A percentile compares a stretch with the other conserved stretches of the same genome.
phyloP scores from a whole-genome alignment of 805 yeast species.

The Grigorovia transvaalensis region DNA sequence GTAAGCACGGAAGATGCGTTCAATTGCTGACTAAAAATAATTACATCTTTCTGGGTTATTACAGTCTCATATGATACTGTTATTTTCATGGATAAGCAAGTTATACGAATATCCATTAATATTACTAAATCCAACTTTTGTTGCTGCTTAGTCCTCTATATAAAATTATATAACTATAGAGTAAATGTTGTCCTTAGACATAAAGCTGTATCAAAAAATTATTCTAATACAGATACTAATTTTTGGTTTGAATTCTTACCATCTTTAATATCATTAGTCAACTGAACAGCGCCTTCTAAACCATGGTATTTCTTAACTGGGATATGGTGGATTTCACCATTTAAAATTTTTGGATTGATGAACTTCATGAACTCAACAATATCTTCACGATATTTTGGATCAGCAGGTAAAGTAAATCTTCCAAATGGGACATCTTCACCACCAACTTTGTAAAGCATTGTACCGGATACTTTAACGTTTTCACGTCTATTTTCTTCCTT shows the following conservation, averaged over 20 bases:
- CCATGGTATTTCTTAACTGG: slow-evolving; percentile 25
- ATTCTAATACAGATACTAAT: slow-evolving; percentile 8
- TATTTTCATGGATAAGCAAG: too few species aligned
- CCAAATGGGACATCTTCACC: slow-evolving; percentile 28
- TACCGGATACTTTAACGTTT: slow-evolving; percentile 22
- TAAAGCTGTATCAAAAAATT: background rate
- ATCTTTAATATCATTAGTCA: slow-evolving; percentile 12
- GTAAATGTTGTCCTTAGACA: too few species aligned
- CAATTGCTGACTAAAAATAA: too few species aligned
- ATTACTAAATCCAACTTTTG: too few species aligned
- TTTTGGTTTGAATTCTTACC: slow-evolving; percentile 22
- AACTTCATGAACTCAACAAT: slow-evolving; percentile 19
- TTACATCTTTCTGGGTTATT: too few species aligned
- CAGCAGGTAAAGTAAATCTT: slow-evolving; percentile 11
- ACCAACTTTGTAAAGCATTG: slow-evolving; percentile 29
- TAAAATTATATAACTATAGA: too few species aligned
- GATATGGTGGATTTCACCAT: slow-evolving; percentile 23
- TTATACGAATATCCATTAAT: too few species aligned
- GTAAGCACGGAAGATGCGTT: too few species aligned
- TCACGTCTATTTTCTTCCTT: slow-evolving; percentile 20
- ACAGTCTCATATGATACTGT: too few species aligned
- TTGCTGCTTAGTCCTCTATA: too few species aligned
- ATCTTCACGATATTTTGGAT: slow-evolving; percentile 13
- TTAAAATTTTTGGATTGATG: slow-evolving; percentile 11
- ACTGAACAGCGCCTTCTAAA: slow-evolving; percentile 16